Evolutionary conservation across 148 eudicot species (phyloP).

Genomic region (Camellia japonica): DNA sequence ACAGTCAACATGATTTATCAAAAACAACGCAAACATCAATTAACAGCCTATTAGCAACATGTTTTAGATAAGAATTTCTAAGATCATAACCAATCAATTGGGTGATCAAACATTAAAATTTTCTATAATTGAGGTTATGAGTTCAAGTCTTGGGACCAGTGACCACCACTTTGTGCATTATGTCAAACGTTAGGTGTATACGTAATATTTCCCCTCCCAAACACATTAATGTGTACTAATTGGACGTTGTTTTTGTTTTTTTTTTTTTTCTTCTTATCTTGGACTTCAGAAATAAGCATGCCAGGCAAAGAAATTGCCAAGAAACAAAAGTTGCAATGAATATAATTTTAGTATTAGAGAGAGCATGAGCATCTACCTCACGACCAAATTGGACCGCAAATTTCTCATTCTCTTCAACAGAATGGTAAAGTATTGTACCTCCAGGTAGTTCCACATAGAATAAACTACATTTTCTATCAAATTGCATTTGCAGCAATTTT

Average conservation of each 20-base stretch:
- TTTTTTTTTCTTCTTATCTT: background rate
- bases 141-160: no score
- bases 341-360: background rate
- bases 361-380: constrained; percentile 52
- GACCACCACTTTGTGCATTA: no score
- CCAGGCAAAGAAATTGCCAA: background rate
- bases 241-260: no score
- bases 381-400: constrained; percentile 93
- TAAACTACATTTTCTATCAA: constrained; percentile 57
- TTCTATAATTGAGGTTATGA: background rate
- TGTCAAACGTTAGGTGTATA: no score
- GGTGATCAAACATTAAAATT: constrained; percentile 4
- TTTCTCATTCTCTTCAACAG: constrained; percentile 68
- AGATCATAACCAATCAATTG: constrained; percentile 1
- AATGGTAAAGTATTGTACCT: constrained; percentile 61
- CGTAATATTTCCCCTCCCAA: no score
- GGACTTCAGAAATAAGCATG: background rate
- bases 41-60: background rate
- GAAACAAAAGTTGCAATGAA: background rate
- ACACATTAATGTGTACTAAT: no score
- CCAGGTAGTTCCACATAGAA: constrained; percentile 92
- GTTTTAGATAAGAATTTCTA: background rate
- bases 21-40: background rate
- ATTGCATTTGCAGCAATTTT: constrained; percentile 40
- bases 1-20: constrained; percentile 5